These are phyloP conservation scores for Colletotrichum aenigma DNA, from an alignment of 2,329 filamentous ascomycete genomes.

Conservation along the genomic window DNA sequence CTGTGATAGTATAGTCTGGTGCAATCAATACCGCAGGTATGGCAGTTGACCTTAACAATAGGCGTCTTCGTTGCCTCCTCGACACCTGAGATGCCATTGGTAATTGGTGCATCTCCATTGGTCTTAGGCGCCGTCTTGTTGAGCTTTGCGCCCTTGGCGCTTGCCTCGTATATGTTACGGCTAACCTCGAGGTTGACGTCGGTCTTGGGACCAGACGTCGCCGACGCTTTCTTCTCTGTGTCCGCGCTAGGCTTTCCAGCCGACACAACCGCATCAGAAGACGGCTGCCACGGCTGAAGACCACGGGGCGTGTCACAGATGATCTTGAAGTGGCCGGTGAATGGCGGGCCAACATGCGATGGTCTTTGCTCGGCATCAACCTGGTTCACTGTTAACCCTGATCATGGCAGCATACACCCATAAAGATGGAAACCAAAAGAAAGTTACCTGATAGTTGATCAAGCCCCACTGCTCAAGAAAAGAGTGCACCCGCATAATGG, in stretches of 20 bases:
- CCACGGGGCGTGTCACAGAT: conserved; percentile 95
- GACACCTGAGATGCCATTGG: conserved; percentile 65
- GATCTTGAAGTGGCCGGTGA: conserved; percentile 96
- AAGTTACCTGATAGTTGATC: conserved; percentile 92
- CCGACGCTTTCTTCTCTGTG: conserved; percentile 76
- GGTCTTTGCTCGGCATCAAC: conserved; percentile 95
- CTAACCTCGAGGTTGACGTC: conserved; percentile 92
- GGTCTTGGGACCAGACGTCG: conserved; percentile 70
- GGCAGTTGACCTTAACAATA: conserved; percentile 78
- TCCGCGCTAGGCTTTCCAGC: conserved; percentile 65
- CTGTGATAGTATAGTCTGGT: conserved; percentile 66
- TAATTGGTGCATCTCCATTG: conserved; percentile 73
- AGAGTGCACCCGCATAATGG: conserved; percentile 97
- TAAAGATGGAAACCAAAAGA: not conserved
- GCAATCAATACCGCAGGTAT: conserved; percentile 92
- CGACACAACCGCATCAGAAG: conserved; percentile 72
- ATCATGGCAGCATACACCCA: not conserved
- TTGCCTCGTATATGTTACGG: conserved; percentile 94
- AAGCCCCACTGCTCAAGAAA: conserved; percentile 99
- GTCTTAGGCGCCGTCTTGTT: conserved; percentile 73
- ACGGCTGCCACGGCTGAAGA: conserved; percentile 93
- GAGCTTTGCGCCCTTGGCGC: conserved; percentile 77
- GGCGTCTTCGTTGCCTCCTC: conserved; percentile 71
- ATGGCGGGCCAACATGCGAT: conserved; percentile 93
- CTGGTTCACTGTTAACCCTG: conserved; percentile 52